Evolutionary conservation across 1,284 basidiomycete species (phyloP), one percentile per base, ranked within the genome.

Genomic region (Cystobasidium slooffiae): DNA sequence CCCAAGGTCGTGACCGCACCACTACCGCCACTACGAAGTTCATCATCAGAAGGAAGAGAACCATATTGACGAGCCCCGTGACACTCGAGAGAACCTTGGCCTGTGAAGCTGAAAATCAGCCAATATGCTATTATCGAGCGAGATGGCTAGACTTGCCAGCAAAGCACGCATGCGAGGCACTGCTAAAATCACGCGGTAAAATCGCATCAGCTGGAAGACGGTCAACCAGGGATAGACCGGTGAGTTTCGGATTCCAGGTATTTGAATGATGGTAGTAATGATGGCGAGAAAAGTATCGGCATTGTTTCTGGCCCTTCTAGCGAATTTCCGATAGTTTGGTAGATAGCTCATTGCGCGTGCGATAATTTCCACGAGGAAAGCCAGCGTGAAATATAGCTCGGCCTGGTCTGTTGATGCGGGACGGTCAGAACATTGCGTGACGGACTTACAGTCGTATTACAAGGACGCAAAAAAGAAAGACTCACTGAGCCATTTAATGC

Each of bases 181-280:
- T 56, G 90, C 91, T 55, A 97, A 82, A 79, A 98, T 95, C 44
- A 98, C 93, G 1, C 96, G 87, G 82, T 99, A 98, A 84, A 97
- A 98, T 77, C 96, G 86, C 76, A 87, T 86, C 6, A 98, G 85
- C 81, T 95, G 92, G 79, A 98, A 92, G 52, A 92, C 87, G 1
- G 93, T 97, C 77, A 98, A 87, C 96, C 96, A 99, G 0, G 90
- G 87, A 80, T 97, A 97, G 3, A 89, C 86, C 3, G 77, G 74
- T 6, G 90, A 90, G 41, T 86, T 77, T 67, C 86, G 86, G 49
- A 98, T 90, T 12, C 81, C 85, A 0, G 96, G 95, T 52, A 97
- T 90, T 81, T 97, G 93, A 46, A 97, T 93, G 79, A 97, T 84
- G 51, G 86, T 89, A 6, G 90, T 90, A 1, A 87, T 87, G 61